Evolutionary conservation across 2,329 filamentous ascomycete genomes (phyloP).

Genomic region (Dactylellina haptotyla): DNA sequence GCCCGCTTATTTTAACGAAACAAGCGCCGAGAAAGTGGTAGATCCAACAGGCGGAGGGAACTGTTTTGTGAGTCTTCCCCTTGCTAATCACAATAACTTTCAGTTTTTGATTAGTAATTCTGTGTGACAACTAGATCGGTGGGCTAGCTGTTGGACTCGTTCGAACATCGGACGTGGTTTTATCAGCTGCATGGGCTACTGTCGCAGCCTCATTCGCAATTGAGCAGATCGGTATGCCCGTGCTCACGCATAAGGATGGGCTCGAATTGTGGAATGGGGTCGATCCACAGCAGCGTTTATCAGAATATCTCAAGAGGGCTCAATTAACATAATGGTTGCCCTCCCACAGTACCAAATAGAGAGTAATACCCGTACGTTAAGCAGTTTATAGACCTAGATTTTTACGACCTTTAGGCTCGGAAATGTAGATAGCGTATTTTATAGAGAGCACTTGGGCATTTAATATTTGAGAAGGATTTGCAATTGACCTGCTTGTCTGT

Average conservation of each 20-base stretch:
- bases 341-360: no score
- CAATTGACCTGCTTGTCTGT: no score
- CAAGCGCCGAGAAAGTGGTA: constrained; percentile 69
- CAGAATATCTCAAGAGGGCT: constrained; percentile 64
- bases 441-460: no score
- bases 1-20: constrained; percentile 74
- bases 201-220: constrained; percentile 92
- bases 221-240: constrained; percentile 88
- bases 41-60: constrained; percentile 97
- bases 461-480: no score
- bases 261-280: constrained; percentile 72
- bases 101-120: constrained; percentile 57
- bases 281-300: constrained; percentile 66
- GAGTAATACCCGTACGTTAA: no score
- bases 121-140: constrained; percentile 63
- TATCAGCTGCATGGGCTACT: constrained; percentile 80
- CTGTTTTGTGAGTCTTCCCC: constrained; percentile 74
- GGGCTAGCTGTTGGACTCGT: constrained; percentile 70
- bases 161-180: constrained; percentile 68
- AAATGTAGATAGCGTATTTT: no score
- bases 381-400: no score
- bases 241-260: constrained; percentile 64
- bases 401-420: no score
- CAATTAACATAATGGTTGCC: not conserved
- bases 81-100: not conserved